Evolutionary conservation across 257 asterid genomes (phyloP).

Genomic region (Nicotiana paniculata): DNA sequence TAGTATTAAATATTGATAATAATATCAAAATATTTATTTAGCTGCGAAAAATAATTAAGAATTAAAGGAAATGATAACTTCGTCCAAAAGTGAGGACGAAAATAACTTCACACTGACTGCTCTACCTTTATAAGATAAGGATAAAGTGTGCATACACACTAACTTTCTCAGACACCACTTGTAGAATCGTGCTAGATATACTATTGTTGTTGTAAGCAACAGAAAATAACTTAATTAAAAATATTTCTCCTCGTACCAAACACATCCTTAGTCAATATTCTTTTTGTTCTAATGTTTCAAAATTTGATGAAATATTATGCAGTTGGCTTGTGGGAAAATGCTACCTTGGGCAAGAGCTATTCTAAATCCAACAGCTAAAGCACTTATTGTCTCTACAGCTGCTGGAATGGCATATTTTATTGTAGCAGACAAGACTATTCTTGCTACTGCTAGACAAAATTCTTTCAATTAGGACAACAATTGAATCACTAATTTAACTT

Average conservation of each 20-base stretch:
- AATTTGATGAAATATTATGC: not conserved
- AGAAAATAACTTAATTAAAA: no score
- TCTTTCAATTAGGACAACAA: slow-evolving; percentile 35
- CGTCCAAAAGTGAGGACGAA: no score
- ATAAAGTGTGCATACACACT: no score
- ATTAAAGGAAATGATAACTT: no score
- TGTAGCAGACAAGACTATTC: slow-evolving; percentile 85
- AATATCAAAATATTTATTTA: not conserved
- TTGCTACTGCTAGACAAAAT: slow-evolving; percentile 66
- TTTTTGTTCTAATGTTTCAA: no score
- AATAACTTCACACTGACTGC: no score
- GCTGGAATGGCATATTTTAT: slow-evolving; percentile 90
- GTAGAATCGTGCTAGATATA: no score
- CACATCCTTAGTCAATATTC: no score
- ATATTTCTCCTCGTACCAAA: no score
- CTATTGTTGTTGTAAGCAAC: no score
- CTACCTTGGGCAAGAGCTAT: slow-evolving; percentile 84
- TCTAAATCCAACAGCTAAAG: slow-evolving; percentile 88
- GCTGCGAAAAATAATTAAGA: no score
- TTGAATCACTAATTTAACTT: not conserved
- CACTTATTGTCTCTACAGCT: slow-evolving; percentile 61
- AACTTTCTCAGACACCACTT: fast-evolving
- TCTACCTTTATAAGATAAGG: no score
- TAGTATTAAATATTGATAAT: not conserved
- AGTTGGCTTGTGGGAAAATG: slow-evolving; percentile 72